These are phyloP conservation scores for Wallacemonas sp. DNA, from an alignment of 208 protist genomes.

Conservation along the genomic window DNA sequence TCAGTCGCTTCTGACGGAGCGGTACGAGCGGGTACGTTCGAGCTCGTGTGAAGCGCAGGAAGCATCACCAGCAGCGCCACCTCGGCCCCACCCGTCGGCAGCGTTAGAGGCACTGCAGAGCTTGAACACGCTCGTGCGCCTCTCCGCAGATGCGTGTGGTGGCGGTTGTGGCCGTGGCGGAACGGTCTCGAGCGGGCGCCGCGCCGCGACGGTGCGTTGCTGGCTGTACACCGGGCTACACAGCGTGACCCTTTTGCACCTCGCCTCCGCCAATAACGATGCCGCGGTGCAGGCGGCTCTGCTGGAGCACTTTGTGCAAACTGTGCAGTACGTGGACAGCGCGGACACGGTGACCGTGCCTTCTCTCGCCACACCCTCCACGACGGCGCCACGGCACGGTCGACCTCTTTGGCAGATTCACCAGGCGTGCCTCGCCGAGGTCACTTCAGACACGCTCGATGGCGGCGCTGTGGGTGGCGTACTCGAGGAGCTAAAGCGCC, in stretches of 20 bases:
- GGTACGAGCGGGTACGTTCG: constrained; percentile 11
- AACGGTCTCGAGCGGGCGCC: constrained; percentile 9
- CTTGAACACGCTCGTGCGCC: constrained; percentile 37
- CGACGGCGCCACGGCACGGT: too few relatives aligned
- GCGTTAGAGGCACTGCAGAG: constrained; percentile 32
- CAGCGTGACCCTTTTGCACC: constrained; percentile 31
- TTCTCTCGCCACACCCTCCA: too few relatives aligned
- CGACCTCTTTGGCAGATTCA: too few relatives aligned
- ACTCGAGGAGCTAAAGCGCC: constrained; percentile 11
- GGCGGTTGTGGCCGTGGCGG: too few relatives aligned
- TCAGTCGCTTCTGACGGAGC: constrained; percentile 23
- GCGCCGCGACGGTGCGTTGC: constrained; percentile 15
- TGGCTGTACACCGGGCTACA: constrained; percentile 34
- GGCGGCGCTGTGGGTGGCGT: background rate
- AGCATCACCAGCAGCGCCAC: too few relatives aligned
- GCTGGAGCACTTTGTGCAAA: constrained; percentile 34
- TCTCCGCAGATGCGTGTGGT: too few relatives aligned
- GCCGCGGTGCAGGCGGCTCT: constrained; percentile 36
- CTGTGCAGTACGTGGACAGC: constrained; percentile 35
- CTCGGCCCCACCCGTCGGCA: constrained; percentile 10
- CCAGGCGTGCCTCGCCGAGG: background rate
- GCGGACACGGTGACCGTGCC: background rate
- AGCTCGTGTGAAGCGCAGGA: constrained; percentile 3
- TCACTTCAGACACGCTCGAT: too few relatives aligned
- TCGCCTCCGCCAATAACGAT: constrained; percentile 23